Base-by-base conservation (phyloP, 345 rosid species). In the Pelargonium nanum region DNA sequence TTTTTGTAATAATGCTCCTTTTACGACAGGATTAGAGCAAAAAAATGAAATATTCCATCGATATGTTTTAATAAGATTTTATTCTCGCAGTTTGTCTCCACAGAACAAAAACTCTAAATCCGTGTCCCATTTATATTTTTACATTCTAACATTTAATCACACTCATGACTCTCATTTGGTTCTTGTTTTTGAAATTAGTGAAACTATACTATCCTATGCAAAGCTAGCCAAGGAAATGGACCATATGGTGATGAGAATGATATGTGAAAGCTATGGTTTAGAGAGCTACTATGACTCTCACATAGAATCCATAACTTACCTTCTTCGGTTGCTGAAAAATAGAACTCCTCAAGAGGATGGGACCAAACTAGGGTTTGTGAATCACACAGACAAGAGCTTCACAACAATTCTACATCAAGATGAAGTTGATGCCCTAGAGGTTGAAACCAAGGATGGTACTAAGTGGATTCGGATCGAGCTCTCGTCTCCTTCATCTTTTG, bases 301-400 rank as follows among this genome's bases (percentile, higher is more conserved):
- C 54, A 48, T 72, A 1, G 77, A 67, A 16, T 69, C 80, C 1
- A 80, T 78, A 15, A 66, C 67, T 13, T 78, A 81, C 75, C 74
- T 85, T 23, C 68, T 83, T 56, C 78, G 89, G 55, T 66, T 77
- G 57, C 57, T 74, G 59, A 87, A 76, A 59, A 81, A 80, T 58
- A 65, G 81, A 44, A 68, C 59, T 58, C 73, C 83, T 1, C 19
- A 17, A 1, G 67, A 28, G 34, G 68, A 78, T 1, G 83, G 79
- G 68, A 65, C 70, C 9, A 72, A 75, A 60, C 66, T 78, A 8
- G 95, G 74, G 1, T 78, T 83, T 24, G 40, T 63, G 4, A 66
- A 77, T 55, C 91, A 87, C 61, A 68, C 84, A 0, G 95, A 87
- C 68, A 83, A 77, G 73, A 78, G 83, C 70, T 73, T 87, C 74